Percentiles rank a stretch among this genome's conserved stretches.
These are phyloP conservation scores for Pseudocercospora cruenta DNA, from an alignment of 2,329 filamentous ascomycete genomes.

Conservation along the genomic window DNA sequence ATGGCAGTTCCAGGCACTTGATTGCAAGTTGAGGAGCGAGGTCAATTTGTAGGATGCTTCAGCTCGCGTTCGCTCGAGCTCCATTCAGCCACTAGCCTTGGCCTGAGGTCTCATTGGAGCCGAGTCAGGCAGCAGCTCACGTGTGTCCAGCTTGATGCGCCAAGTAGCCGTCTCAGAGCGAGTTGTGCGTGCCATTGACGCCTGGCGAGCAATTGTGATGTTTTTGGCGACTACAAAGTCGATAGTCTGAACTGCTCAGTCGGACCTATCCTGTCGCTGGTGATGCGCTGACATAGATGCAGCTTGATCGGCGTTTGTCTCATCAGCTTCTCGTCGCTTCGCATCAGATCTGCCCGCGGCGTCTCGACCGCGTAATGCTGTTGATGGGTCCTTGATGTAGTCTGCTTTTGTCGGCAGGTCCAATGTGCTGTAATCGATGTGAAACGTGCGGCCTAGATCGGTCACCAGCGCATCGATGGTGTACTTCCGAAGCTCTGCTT, in stretches of 20 bases:
- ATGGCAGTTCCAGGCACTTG: not conserved
- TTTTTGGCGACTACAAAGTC: not conserved
- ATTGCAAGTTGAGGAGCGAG: not conserved
- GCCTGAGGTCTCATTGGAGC: not conserved
- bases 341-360: conserved; percentile 7
- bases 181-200: not conserved
- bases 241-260: not conserved
- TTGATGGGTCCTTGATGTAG: not conserved
- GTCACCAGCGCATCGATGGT: conserved; percentile 73
- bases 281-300: not conserved
- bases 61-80: not conserved
- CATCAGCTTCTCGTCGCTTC: not conserved
- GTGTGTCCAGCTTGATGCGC: not conserved
- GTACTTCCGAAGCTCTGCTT: conserved; percentile 72
- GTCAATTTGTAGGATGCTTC: not conserved
- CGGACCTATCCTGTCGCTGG: not conserved
- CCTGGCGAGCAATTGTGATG: not conserved
- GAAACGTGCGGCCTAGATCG: conserved; percentile 63
- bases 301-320: not conserved
- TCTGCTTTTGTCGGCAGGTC: not conserved
- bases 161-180: not conserved
- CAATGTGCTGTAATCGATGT: not conserved
- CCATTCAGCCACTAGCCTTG: not conserved
- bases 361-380: conserved; percentile 56
- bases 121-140: not conserved